Evolutionary conservation across 2,329 filamentous ascomycete genomes (phyloP), one percentile per base, ranked within the genome.

Genomic region (Aspergillus viridinutans): DNA sequence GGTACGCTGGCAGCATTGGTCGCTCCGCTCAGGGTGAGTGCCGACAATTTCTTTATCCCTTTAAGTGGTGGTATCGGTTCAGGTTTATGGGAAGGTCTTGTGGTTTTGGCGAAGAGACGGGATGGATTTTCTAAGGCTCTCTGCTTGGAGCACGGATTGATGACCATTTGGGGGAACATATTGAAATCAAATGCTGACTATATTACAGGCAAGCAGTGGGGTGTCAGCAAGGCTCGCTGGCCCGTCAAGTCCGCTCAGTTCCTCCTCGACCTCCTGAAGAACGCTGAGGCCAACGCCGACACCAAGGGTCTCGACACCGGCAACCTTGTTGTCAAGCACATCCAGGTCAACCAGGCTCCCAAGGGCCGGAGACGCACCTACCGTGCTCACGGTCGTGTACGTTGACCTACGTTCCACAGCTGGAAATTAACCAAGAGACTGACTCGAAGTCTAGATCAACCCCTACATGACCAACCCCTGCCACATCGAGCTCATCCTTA

Each of bases 391-490:
- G 94, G 94, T 88, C 92, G 94, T 85, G 93, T 97, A 95, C 74
- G 92, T 91, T 72, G 57, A 56, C 40, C 55, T 47, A 28, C 52
- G 21, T 56, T 32, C 8, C 23, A 26, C 26, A 3, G 21, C 9
- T n/a, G 25, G 20, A 10, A 32, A 2, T 53, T 20, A 45, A 17
- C 40, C 29, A 49, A 29, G 42, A 9, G 50, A 53, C 35, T 43
- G 17, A 57, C 49, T 51, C 14, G 32, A 49, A n/a, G 3, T 52
- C 69, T 77, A 97, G 92, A 99, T 99, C 85, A 99, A 99, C 89
- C 94, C 94, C 65, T 99, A 97, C 88, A 97, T 99, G 95, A 97
- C 92, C 71, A 96, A 96, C 88, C 94, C 94, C 71, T 99, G 93
- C 90, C 94, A 99, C 89, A 96, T 99, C 81, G 95, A 99, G 85